Evolutionary conservation across 2,329 filamentous ascomycete species (phyloP).

Genomic region (Periconia sp.): DNA sequence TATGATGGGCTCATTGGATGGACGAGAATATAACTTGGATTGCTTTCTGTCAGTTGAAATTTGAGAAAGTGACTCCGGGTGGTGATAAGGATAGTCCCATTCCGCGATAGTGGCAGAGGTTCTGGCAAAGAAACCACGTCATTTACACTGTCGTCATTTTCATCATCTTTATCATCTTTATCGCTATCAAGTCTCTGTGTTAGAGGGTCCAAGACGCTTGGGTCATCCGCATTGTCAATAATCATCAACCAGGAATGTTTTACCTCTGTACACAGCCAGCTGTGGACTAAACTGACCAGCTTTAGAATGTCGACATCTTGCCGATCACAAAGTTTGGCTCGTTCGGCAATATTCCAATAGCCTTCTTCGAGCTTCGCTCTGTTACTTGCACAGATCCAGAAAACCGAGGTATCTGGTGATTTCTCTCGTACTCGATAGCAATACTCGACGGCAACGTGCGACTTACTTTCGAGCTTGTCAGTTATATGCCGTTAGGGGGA

Average conservation of each 20-base stretch:
- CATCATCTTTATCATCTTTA: no score
- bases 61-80: slow-evolving; percentile 12
- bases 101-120: slow-evolving; percentile 6
- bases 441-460: slow-evolving; percentile 21
- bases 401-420: slow-evolving; percentile 13
- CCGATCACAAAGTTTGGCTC: slow-evolving; percentile 11
- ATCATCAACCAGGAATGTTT: slow-evolving; percentile 20
- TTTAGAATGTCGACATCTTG: slow-evolving; percentile 11
- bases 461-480: slow-evolving; percentile 14
- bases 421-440: slow-evolving; percentile 6
- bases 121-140: neutral
- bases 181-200: no score
- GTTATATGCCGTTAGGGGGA: neutral
- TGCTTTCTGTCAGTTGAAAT: no score
- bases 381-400: slow-evolving; percentile 18
- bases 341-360: slow-evolving; percentile 16
- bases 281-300: slow-evolving; percentile 12
- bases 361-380: slow-evolving; percentile 10
- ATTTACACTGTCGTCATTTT: no score
- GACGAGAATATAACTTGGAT: no score
- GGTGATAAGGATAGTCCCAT: slow-evolving; percentile 13
- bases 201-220: slow-evolving; percentile 9
- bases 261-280: slow-evolving; percentile 17
- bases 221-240: slow-evolving; percentile 23
- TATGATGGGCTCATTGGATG: slow-evolving; percentile 12